Evolutionary conservation across 352 stramenopile genomes (phyloP), one percentile per base, ranked within the genome.

Genomic region (Phytophthora crassamura): DNA sequence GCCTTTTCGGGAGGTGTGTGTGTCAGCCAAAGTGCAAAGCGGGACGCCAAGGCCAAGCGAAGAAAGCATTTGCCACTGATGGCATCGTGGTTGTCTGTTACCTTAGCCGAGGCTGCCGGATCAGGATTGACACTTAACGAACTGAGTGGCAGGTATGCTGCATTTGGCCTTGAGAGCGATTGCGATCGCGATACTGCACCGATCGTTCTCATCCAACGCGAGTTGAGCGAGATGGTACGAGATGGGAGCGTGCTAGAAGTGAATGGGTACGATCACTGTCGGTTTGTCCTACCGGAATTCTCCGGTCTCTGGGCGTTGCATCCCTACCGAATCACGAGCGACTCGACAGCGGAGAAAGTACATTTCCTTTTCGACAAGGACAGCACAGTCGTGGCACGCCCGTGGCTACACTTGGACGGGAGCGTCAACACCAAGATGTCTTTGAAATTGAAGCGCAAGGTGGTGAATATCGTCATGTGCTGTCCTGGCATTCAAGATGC

Each of bases 401-500:
- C 88, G 14, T 95, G 88, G 88, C 64, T 90, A 48, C 78, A 91
- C 46, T 70, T 95, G 30, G 82, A 95, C 60, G 88, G 88, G 7
- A 83, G 62, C 12, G 34, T 74, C 2, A 95, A 95, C 64, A 70
- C 64, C 0, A 78, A 72, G 10, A 72, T 87, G 2, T 59, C 76
- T 25, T 53, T 93, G 16, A 65, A 75, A 45, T 57, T 95, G 20
- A 95, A 95, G 64, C 78, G 82, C 22, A 87, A 91, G 63, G 70
- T 93, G 10, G 80, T 91, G 15, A 95, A 93, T 58, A 90, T 93
- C 32, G 70, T 94, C 15, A 87, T 92, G 75, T 90, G 76, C 40
- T 80, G 53, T 0, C 88, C 88, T 22, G 88, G 88, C 1, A 90
- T 95, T 53, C 64, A 70, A 42, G 85, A 95, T 54, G 51, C 38